phyloP scores from a whole-genome alignment of 2,329 filamentous ascomycete genomes.

The Spiromastix sp. region DNA sequence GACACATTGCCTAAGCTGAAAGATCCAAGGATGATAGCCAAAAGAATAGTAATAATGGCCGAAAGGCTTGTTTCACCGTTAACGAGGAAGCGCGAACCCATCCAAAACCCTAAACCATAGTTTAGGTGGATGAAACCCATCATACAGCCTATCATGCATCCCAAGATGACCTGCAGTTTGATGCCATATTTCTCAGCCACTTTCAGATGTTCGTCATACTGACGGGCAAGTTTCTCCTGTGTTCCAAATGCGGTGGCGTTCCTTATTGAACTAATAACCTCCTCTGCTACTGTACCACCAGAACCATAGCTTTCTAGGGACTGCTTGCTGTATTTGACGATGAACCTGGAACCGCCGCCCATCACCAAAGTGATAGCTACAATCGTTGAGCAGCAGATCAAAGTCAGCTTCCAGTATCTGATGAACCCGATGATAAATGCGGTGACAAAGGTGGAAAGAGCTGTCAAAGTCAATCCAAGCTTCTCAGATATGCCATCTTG shows the following conservation, averaged over 20 bases:
- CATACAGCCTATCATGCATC: slow-evolving; percentile 71
- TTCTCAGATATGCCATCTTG: slow-evolving; percentile 93
- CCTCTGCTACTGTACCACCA: slow-evolving; percentile 82
- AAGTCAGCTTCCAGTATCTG: slow-evolving; percentile 84
- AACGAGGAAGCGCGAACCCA: slow-evolving; percentile 66
- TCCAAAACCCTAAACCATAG: slow-evolving; percentile 82
- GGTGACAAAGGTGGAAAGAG: slow-evolving; percentile 71
- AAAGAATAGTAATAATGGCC: slow-evolving; percentile 70
- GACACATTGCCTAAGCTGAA: slow-evolving; percentile 83
- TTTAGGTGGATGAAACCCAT: slow-evolving; percentile 78
- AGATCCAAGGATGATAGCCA: slow-evolving; percentile 86
- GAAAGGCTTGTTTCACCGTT: slow-evolving; percentile 55
- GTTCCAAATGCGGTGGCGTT: slow-evolving; percentile 91
- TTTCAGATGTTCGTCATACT: slow-evolving; percentile 68
- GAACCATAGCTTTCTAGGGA: slow-evolving; percentile 70
- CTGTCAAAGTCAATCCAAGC: slow-evolving; percentile 64
- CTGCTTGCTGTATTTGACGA: slow-evolving; percentile 70
- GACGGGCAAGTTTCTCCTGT: slow-evolving; percentile 77
- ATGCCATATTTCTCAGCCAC: slow-evolving; percentile 67
- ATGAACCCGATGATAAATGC: slow-evolving; percentile 86
- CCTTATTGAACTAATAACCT: slow-evolving; percentile 86
- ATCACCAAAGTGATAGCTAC: slow-evolving; percentile 69
- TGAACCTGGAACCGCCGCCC: slow-evolving; percentile 60
- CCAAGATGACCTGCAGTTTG: slow-evolving; percentile 62
- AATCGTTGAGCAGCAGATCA: slow-evolving; percentile 77